These are phyloP conservation scores for Aspergillus chevalieri DNA, from an alignment of 2,329 filamentous ascomycete genomes.

Conservation along the genomic window DNA sequence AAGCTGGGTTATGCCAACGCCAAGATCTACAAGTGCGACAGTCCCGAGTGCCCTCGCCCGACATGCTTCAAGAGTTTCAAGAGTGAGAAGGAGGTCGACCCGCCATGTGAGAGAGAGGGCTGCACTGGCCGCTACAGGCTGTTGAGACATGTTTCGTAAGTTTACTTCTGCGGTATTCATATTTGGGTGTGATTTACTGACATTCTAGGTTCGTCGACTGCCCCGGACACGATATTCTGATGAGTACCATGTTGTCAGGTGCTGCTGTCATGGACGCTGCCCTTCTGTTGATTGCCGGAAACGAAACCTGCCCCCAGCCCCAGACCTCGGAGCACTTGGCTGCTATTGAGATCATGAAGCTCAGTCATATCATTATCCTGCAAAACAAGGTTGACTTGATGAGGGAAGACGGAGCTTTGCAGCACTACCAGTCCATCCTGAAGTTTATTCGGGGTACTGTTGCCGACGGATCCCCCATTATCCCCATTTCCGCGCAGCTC, in stretches of 20 bases:
- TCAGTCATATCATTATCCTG: conserved; percentile 98
- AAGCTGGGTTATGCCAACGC: conserved; percentile 99
- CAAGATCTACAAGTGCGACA: conserved; percentile 99
- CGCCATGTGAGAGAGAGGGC: conserved; percentile 88
- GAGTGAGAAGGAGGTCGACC: conserved; percentile 98
- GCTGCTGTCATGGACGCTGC: conserved; percentile 99
- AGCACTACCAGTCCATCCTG: conserved; percentile 93
- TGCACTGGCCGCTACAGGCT: conserved; percentile 83
- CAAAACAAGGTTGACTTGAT: conserved; percentile 99
- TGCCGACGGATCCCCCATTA: conserved; percentile 88
- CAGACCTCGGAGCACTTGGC: conserved; percentile 98
- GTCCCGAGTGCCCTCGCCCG: conserved; percentile 79
- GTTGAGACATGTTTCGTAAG: conserved; percentile 86
- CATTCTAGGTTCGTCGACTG: conserved; percentile 81
- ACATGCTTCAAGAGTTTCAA: conserved; percentile 96
- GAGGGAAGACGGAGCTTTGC: conserved; percentile 86
- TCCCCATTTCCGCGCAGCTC: conserved; percentile 93
- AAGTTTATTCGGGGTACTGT: conserved; percentile 99
- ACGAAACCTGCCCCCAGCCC: conserved; percentile 96
- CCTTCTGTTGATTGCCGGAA: conserved; percentile 90
- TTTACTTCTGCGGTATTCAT: not conserved
- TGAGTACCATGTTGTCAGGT: conserved; percentile 99
- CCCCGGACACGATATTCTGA: conserved; percentile 99
- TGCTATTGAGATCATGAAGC: conserved; percentile 99
- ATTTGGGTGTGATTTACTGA: conserved; percentile 3